These are phyloP conservation scores for Beauveria brongniartii DNA, from an alignment of 2,329 filamentous ascomycete species.

Conservation along the genomic window DNA sequence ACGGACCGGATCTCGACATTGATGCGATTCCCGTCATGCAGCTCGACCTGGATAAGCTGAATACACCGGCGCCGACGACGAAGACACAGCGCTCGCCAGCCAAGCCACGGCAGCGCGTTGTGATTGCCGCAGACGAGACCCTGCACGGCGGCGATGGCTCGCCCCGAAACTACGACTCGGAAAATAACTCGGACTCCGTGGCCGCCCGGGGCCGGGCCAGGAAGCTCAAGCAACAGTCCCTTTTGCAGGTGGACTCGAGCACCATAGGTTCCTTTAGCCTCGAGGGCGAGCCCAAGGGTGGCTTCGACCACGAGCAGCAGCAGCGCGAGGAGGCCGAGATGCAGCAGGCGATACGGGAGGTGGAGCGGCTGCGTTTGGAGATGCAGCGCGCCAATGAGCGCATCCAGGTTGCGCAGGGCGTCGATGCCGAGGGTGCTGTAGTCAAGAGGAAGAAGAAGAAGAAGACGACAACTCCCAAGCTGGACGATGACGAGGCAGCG, in stretches of 20 bases:
- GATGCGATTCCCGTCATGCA: slow-evolving; percentile 96
- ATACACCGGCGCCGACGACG: slow-evolving; percentile 21
- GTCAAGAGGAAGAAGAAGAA: slow-evolving; percentile 60
- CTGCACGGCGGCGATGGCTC: slow-evolving; percentile 47
- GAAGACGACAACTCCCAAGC: slow-evolving; percentile 24
- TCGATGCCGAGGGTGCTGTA: slow-evolving; percentile 55
- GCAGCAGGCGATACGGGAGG: slow-evolving; percentile 78
- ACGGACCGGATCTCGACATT: slow-evolving; percentile 75
- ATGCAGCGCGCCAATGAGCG: slow-evolving; percentile 79
- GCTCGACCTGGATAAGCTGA: slow-evolving; percentile 61
- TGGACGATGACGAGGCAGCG: slow-evolving; percentile 6
- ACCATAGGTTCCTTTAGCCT: slow-evolving; percentile 67
- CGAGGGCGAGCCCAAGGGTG: slow-evolving; percentile 33
- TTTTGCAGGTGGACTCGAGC: slow-evolving; percentile 83
- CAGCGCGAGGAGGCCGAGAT: slow-evolving; percentile 80
- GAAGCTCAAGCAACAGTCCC: slow-evolving; percentile 50
- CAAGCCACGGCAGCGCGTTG: slow-evolving; percentile 50
- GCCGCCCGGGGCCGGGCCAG: slow-evolving; percentile 40
- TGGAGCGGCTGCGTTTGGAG: slow-evolving; percentile 76
- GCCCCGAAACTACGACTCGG: slow-evolving; percentile 42
- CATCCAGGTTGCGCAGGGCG: slow-evolving; percentile 62
- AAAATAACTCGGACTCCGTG: slow-evolving; percentile 40
- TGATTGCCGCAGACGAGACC: slow-evolving; percentile 67
- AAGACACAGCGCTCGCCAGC: slow-evolving; percentile 25
- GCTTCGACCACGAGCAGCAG: slow-evolving; percentile 55